Conservation (phyloP, 2,329 filamentous ascomycete genomes). For the Verticillium dahliae region DNA sequence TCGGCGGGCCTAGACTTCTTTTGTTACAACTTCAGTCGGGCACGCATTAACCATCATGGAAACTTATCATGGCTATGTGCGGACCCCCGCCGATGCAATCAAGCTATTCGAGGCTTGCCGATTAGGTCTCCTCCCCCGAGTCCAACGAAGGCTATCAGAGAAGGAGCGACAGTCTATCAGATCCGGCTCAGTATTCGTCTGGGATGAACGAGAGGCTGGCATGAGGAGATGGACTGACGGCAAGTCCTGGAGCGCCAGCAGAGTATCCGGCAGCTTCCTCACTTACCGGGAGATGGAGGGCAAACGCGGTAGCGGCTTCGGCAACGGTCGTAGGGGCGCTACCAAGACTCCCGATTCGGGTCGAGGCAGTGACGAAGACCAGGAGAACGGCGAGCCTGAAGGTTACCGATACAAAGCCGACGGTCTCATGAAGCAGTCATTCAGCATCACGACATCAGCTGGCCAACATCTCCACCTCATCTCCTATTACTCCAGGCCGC, state of each 20-base stretch:
- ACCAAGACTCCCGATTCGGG: conserved; percentile 81
- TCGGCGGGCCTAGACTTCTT: not conserved
- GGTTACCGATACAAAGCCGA: conserved; percentile 94
- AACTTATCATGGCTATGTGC: conserved; percentile 91
- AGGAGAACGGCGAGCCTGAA: conserved; percentile 77
- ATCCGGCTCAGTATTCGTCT: conserved; percentile 97
- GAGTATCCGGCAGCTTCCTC: conserved; percentile 93
- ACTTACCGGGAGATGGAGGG: conserved; percentile 99
- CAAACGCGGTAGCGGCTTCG: conserved; percentile 79
- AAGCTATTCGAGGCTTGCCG: conserved; percentile 97
- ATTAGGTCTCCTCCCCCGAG: conserved; percentile 79
- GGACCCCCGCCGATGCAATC: conserved; percentile 94
- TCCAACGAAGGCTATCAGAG: conserved; percentile 88
- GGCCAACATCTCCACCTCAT: conserved; percentile 93
- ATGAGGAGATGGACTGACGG: conserved; percentile 99
- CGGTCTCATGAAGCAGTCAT: conserved; percentile 98
- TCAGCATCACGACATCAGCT: conserved; percentile 91
- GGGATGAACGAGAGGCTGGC: conserved; percentile 96
- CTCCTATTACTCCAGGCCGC: conserved; percentile 86
- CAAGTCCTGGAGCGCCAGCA: conserved; percentile 97
- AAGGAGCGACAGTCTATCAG: conserved; percentile 95
- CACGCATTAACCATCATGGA: conserved; percentile 60
- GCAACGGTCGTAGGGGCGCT: conserved; percentile 46
- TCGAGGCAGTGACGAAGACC: conserved; percentile 77
- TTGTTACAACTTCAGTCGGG: not conserved